Base-by-base conservation (phyloP, 495 filamentous ascomycete species). In the Sphaerosporella brunnea region DNA sequence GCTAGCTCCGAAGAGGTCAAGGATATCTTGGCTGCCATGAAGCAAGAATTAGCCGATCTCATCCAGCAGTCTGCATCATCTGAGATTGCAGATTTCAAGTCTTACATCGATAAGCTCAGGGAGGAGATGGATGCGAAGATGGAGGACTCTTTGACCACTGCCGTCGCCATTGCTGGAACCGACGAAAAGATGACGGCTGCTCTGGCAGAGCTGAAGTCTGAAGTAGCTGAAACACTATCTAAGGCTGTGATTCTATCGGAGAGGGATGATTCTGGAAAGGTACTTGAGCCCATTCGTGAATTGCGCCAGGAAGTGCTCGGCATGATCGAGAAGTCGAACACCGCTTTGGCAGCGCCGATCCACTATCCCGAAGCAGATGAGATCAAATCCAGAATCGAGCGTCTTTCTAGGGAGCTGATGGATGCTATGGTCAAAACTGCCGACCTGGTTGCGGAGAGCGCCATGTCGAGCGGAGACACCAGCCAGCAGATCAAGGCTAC, bases 351-450 rank as follows among this genome's bases (percentile, higher is more conserved):
- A 73, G 73, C 48, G 75, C 81, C 25, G 73, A 75, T 80, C 25
- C 75, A 80, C 35, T 65, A 69, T 1, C 78, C 84, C 43, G 77
- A 55, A 40, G 51, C 78, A 37, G 80, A 82, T 19, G 66, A 78
- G 24, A 84, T 79, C 15, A 74, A 78, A 36, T 37, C 49, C 23
- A 47, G 56, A n/a, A 59, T 59, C 35, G 37, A 50, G 19, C 32
- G 42, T 7, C 21, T 59, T 19, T 43, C 51, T 9, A 79, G 82
- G 61, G 56, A 59, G 4, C 75, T 79, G 1, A 77, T 90, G 16
- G 82, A 88, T 44, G 80, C 85, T 36, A 79, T 84, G 39, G 70
- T 73, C 45, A 63, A 65, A 8, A 73, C 74, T 48, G 69, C 65
- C 25, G 59, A 63, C 5, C 65, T 67, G 18, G 65, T 75, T 9